These are phyloP conservation scores for Phytophthora hibernalis DNA, from an alignment of 352 stramenopile species.

Conservation along the genomic window DNA sequence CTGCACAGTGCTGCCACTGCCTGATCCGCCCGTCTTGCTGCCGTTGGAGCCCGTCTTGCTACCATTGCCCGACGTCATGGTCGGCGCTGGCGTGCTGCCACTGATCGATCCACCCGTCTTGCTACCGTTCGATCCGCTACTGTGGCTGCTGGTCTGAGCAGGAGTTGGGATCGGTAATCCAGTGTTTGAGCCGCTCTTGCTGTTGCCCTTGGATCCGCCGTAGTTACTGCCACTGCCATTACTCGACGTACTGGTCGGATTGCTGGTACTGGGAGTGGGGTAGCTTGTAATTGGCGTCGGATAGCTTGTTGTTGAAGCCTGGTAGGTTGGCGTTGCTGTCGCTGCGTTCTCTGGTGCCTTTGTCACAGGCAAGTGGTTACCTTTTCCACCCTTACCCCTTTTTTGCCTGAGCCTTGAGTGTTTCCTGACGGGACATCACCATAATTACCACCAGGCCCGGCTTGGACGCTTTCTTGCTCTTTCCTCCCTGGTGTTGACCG, in stretches of 20 bases:
- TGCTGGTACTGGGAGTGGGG: not conserved
- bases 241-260: not conserved
- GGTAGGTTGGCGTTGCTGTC: not conserved
- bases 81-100: not conserved
- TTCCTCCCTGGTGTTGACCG: not conserved
- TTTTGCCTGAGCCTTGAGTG: constrained; percentile 5
- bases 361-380: not conserved
- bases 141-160: not conserved
- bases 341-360: not conserved
- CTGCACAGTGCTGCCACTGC: not conserved
- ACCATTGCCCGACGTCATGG: not conserved
- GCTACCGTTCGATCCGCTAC: not conserved
- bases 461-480: not conserved
- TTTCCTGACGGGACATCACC: constrained; percentile 2
- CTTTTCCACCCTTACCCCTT: not conserved
- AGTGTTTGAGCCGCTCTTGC: constrained; percentile 22
- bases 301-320: not conserved
- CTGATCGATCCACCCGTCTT: not conserved
- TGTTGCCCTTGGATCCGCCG: constrained; percentile 5
- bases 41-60: constrained; percentile 10
- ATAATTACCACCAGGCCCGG: not conserved
- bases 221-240: too few relatives aligned
- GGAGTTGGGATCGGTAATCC: not conserved
- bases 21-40: not conserved
- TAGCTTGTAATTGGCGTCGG: not conserved